Evolutionary conservation across 1,139 yeast species (phyloP), one percentile per base, ranked within the genome.

Genomic region (Saccharomyces hybrid): DNA sequence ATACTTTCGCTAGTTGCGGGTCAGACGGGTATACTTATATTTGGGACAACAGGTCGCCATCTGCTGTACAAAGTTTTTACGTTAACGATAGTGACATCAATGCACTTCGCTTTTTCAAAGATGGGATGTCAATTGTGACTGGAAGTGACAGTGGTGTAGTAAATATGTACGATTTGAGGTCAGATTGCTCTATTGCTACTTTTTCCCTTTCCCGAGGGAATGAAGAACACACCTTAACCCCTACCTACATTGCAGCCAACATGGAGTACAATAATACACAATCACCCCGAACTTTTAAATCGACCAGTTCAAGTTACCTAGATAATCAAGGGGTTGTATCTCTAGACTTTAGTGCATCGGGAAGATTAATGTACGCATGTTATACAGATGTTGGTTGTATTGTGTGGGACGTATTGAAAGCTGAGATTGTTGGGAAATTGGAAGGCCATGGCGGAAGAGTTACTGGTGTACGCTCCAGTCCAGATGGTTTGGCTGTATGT

Each of bases 91-190:
- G 79, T 52, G 97, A 91, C 65, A 81, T 88, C 28, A 86, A 85
- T 55, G 72, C 84, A 27, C 73, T 87, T 6, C 76, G 79, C 59
- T 81, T 82, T 64, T 86, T 86, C 67, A 90, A 91, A 7, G 87
- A 83, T 60, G 91, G 90, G 1, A 74, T 80, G 56, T 77, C 88
- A 0, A 79, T 86, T 61, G 79, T 79, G 0, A 76, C 83, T 2
- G 97, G 96, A 1, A 79, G 88, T 47, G 97, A 89, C 63, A 95
- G 88, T 66, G 93, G 95, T 1, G 68, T 78, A 0, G 75, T 88
- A n/a, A 77, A 88, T 54, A 69, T 88, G 53, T 87, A 81, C 69
- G 97, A 91, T 67, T 69, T 87, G 50, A 76, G 97, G 58, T 78
- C 91, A 4, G 96, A 87, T 68, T 82, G 95, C 60, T 84, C 82